Conservation (phyloP, 2,329 filamentous ascomycete genomes). For the Paramyrothecium sp. region DNA sequence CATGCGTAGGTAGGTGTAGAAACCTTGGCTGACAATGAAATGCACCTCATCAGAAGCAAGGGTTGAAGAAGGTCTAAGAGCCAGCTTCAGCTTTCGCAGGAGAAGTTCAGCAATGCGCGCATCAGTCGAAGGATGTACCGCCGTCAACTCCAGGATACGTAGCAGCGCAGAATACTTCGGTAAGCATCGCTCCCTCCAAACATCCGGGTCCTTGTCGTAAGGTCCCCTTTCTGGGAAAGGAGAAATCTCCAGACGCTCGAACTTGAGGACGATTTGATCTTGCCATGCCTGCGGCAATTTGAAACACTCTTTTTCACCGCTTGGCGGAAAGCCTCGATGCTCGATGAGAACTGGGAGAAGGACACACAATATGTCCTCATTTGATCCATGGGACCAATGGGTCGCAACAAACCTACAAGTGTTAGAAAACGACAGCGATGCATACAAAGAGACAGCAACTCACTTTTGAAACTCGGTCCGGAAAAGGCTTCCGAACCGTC, state of each 20-base stretch:
- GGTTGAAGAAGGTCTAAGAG: slow-evolving; percentile 59
- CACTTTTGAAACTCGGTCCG: slow-evolving; percentile 79
- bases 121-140: slow-evolving; percentile 64
- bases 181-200: slow-evolving; percentile 62
- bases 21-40: slow-evolving; percentile 74
- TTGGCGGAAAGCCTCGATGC: slow-evolving; percentile 51
- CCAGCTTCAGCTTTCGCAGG: slow-evolving; percentile 63
- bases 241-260: slow-evolving; percentile 62
- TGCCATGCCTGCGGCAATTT: slow-evolving; percentile 68
- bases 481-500: slow-evolving; percentile 77
- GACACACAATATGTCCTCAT: slow-evolving; percentile 69
- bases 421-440: slow-evolving; percentile 12
- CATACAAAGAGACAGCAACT: slow-evolving; percentile 21
- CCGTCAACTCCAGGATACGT: slow-evolving; percentile 59
- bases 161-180: slow-evolving; percentile 68
- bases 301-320: slow-evolving; percentile 52
- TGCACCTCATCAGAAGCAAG: slow-evolving; percentile 62
- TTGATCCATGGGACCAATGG: slow-evolving; percentile 66
- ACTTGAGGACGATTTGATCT: slow-evolving; percentile 68
- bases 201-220: slow-evolving; percentile 60
- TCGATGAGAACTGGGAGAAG: slow-evolving; percentile 65
- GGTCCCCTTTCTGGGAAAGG: slow-evolving; percentile 64
- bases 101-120: slow-evolving; percentile 65
- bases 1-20: slow-evolving; percentile 70
- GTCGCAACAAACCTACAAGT: slow-evolving; percentile 66